A percentile compares a stretch with the other conserved stretches of the same genome.
These are phyloP conservation scores for Leccinum pallidistipes DNA, from an alignment of 1,284 basidiomycete genomes.

Conservation along the genomic window DNA sequence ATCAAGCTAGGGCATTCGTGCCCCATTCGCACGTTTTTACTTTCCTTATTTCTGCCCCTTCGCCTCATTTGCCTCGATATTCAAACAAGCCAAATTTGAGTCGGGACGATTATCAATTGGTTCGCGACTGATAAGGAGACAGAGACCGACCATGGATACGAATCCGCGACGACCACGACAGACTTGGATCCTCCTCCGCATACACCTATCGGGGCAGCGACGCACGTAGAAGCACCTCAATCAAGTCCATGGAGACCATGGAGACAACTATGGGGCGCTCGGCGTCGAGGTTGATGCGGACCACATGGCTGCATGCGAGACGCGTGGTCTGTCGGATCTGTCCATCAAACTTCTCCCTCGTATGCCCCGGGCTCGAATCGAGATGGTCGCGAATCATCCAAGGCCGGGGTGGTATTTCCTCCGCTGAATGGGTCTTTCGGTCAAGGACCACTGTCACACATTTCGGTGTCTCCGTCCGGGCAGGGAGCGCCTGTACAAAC, in stretches of 20 bases:
- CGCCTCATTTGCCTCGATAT: neutral
- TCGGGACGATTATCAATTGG: conserved; percentile 5
- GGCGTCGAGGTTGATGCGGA: conserved; percentile 17
- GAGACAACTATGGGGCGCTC: conserved; percentile 16
- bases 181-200: conserved; percentile 31
- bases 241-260: conserved; percentile 18
- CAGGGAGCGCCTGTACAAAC: too few relatives aligned
- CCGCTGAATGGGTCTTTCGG: conserved; percentile 19
- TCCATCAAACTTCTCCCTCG: conserved; percentile 14
- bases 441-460: conserved; percentile 10
- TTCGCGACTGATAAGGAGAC: conserved; percentile 24
- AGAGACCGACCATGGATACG: conserved; percentile 29
- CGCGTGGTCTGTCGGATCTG: conserved; percentile 10
- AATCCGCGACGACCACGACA: conserved; percentile 30
- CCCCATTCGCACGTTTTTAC: conserved; percentile 10
- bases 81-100: conserved; percentile 1
- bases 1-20: conserved; percentile 5
- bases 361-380: neutral
- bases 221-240: conserved; percentile 2
- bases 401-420: conserved; percentile 9
- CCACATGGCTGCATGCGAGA: conserved; percentile 1
- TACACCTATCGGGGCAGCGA: conserved; percentile 25
- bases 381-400: conserved; percentile 10
- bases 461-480: too few relatives aligned
- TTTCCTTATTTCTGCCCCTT: too few relatives aligned